Evolutionary conservation across 345 rosid species (phyloP).

Genomic region (Pugionium dolabratum): DNA sequence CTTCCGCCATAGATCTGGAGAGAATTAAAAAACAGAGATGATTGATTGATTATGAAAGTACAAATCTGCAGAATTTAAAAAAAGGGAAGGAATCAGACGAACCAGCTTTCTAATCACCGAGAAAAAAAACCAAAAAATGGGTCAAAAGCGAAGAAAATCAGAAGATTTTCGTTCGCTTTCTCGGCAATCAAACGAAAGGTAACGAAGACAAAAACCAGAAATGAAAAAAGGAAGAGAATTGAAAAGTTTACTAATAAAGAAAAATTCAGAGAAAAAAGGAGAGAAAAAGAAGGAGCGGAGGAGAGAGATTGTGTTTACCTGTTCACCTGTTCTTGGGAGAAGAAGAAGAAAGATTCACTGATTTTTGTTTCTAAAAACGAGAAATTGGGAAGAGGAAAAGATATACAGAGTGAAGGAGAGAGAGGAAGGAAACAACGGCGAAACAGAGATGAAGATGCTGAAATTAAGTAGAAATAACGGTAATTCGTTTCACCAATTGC

Average conservation of each 20-base stretch:
- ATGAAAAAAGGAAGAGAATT: background rate
- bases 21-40: background rate
- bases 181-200: constrained; percentile 28
- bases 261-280: constrained; percentile 18
- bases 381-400: constrained; percentile 11
- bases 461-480: constrained; percentile 12
- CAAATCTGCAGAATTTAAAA: constrained; percentile 3
- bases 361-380: constrained; percentile 8
- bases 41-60: background rate
- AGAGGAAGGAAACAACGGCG: constrained; percentile 30
- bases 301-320: constrained; percentile 39
- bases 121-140: too few relatives aligned
- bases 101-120: background rate
- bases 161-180: constrained; percentile 35
- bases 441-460: constrained; percentile 24
- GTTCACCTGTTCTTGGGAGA: constrained; percentile 41
- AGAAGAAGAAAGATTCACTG: constrained; percentile 23
- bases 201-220: constrained; percentile 6
- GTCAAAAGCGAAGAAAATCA: constrained; percentile 16
- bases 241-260: background rate
- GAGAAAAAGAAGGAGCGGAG: constrained; percentile 25
- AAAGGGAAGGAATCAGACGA: background rate
- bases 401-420: constrained; percentile 32
- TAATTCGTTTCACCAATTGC: background rate
- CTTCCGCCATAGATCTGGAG: constrained; percentile 50